A percentile compares a stretch with the other conserved stretches of the same genome.
Evolutionary conservation across 208 protist genomes (phyloP).

Genomic region (Crithidia bombi): DNA sequence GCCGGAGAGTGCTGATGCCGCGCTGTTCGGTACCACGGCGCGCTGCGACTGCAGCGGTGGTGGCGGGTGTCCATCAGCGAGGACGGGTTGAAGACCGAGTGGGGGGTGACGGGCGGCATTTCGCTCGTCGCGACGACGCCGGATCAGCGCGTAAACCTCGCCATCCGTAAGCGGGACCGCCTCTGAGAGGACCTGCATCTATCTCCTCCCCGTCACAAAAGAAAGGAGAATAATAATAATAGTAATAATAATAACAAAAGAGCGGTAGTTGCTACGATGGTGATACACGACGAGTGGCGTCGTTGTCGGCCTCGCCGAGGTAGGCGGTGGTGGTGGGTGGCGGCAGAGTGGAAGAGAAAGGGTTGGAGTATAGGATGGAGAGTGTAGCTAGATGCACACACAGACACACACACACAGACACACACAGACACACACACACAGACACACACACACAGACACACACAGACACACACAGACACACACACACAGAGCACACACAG

Average conservation of each 20-base stretch:
- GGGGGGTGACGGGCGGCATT: slow-evolving; percentile 60
- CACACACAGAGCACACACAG: not conserved
- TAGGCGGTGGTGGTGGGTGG: not conserved
- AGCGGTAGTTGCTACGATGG: not conserved
- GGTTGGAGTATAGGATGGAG: no score
- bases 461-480: slow-evolving; percentile 4
- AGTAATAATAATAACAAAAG: not conserved
- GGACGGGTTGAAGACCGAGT: slow-evolving; percentile 65
- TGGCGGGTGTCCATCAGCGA: slow-evolving; percentile 28
- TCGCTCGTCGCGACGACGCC: slow-evolving; percentile 81
- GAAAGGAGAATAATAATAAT: slow-evolving; percentile 8
- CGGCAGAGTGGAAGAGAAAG: no score
- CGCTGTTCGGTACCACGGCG: not conserved
- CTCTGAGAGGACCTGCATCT: slow-evolving; percentile 67
- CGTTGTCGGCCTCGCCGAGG: not conserved
- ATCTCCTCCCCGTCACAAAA: no score
- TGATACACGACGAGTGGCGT: not conserved
- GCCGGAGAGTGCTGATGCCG: slow-evolving; percentile 1
- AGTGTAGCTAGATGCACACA: not conserved
- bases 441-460: no score
- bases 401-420: slow-evolving; percentile 6
- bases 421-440: not conserved
- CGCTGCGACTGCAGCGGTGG: slow-evolving; percentile 4
- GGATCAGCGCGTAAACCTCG: slow-evolving; percentile 81
- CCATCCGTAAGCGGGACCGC: slow-evolving; percentile 77